phyloP scores from a whole-genome alignment of 2,329 filamentous ascomycete species.

The Rugonectria rugulosa region DNA sequence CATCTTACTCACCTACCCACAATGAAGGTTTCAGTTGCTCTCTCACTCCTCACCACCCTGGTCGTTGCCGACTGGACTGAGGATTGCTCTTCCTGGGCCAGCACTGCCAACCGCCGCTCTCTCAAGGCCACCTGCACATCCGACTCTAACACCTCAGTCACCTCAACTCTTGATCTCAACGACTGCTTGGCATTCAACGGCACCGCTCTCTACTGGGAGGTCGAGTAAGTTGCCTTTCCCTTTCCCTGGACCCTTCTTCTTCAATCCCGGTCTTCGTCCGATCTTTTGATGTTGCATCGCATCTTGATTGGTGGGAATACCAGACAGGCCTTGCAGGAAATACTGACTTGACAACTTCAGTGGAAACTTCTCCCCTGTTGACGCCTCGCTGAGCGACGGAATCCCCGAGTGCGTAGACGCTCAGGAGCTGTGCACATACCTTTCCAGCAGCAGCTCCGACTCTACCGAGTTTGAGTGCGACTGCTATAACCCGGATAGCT shows the following conservation, averaged over 20 bases:
- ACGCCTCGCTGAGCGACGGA: constrained; percentile 4
- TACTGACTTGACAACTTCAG: not conserved
- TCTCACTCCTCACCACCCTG: not conserved
- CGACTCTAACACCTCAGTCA: not conserved
- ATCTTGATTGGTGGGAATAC: not conserved
- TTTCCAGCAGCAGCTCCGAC: not conserved
- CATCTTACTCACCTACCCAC: no score
- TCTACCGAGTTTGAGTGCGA: not conserved
- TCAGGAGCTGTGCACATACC: constrained; percentile 12
- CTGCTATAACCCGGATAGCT: constrained; percentile 7
- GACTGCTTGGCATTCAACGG: constrained; percentile 11
- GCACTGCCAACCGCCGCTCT: not conserved
- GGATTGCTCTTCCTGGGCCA: constrained; percentile 6
- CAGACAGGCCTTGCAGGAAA: no score
- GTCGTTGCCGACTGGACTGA: not conserved
- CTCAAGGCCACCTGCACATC: constrained; percentile 4
- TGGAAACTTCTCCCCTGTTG: constrained; percentile 5
- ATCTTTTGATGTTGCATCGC: no score
- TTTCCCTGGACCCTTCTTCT: no score
- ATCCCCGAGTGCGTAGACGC: constrained; percentile 9
- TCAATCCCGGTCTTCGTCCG: no score
- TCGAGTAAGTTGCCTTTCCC: no score
- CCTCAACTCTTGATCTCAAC: constrained; percentile 7
- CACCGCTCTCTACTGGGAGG: not conserved
- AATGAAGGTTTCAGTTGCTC: not conserved